Evolutionary conservation across 441 rosid genomes (phyloP).

Genomic region (Breynia disticha): DNA sequence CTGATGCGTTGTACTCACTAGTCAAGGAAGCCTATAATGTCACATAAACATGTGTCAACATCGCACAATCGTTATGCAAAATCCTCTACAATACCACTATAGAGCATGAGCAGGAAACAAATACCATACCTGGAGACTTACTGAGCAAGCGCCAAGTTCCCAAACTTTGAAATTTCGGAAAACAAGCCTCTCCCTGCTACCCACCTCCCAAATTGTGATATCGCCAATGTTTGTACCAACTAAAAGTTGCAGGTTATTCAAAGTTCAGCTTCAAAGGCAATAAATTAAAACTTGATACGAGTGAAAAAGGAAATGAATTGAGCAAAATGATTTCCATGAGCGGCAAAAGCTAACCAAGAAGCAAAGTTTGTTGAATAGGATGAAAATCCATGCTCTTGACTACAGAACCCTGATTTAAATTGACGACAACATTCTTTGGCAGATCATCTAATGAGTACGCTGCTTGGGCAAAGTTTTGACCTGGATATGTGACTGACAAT

Average conservation of each 20-base stretch:
- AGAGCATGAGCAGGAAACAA: neutral
- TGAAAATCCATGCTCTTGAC: conserved; percentile 85
- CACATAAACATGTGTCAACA: conserved; percentile 6
- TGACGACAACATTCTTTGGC: conserved; percentile 45
- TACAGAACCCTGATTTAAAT: conserved; percentile 56
- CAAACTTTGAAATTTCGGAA: conserved; percentile 60
- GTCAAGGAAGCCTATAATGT: conserved; percentile 37
- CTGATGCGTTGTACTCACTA: conserved; percentile 43
- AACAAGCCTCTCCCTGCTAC: conserved; percentile 53
- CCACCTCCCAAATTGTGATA: conserved; percentile 72
- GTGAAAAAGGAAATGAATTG: neutral
- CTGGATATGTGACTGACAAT: conserved; percentile 45
- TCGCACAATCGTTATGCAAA: neutral
- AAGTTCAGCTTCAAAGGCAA: neutral
- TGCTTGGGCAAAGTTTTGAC: conserved; percentile 49
- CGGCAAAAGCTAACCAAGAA: conserved; percentile 45
- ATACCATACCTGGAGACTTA: conserved; percentile 44
- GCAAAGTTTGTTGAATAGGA: conserved; percentile 65
- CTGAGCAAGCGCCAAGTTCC: conserved; percentile 49
- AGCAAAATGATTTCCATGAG: conserved; percentile 5
- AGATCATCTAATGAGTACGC: conserved; percentile 57
- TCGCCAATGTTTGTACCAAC: conserved; percentile 74
- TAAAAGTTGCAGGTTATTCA: conserved; percentile 9
- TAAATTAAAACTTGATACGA: neutral
- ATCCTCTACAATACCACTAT: neutral